Evolutionary conservation across 352 stramenopile species (phyloP).

Genomic region (Elongisporangium prolatum): DNA sequence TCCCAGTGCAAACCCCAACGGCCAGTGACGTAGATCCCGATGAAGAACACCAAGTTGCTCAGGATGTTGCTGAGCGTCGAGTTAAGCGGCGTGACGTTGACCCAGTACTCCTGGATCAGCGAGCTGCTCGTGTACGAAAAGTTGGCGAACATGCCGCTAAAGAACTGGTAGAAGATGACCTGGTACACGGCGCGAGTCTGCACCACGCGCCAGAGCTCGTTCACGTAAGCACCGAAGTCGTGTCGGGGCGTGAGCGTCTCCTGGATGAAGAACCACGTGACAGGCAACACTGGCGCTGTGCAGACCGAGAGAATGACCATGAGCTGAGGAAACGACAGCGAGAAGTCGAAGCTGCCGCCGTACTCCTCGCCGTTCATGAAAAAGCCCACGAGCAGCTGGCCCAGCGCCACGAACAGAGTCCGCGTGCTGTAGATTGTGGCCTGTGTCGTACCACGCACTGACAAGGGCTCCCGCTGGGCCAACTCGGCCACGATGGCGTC

Average conservation of each 20-base stretch:
- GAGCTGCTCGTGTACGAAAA: constrained; percentile 22
- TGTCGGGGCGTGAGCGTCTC: constrained; percentile 23
- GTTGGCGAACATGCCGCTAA: constrained; percentile 24
- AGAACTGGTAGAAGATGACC: constrained; percentile 20
- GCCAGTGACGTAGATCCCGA: constrained; percentile 26
- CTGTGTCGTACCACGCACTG: constrained; percentile 19
- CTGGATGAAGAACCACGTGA: constrained; percentile 38
- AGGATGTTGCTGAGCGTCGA: constrained; percentile 25
- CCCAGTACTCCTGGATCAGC: constrained; percentile 20
- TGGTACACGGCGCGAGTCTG: constrained; percentile 29
- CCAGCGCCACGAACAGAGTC: constrained; percentile 17
- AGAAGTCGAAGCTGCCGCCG: constrained; percentile 39
- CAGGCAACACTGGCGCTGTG: constrained; percentile 15
- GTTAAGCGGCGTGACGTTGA: constrained; percentile 24
- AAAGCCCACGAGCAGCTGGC: constrained; percentile 36
- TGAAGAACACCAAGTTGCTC: constrained; percentile 24
- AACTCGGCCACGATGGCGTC: constrained; percentile 41
- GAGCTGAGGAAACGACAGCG: constrained; percentile 31
- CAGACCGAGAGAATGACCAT: constrained; percentile 42
- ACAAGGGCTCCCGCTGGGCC: constrained; percentile 26
- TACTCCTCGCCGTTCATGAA: constrained; percentile 53
- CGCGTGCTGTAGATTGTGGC: constrained; percentile 27
- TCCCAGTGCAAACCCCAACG: constrained; percentile 23
- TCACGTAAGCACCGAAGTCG: constrained; percentile 30
- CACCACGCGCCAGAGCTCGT: constrained; percentile 21